Evolutionary conservation across 257 asterid species (phyloP).

Genomic region (Vinca minor): DNA sequence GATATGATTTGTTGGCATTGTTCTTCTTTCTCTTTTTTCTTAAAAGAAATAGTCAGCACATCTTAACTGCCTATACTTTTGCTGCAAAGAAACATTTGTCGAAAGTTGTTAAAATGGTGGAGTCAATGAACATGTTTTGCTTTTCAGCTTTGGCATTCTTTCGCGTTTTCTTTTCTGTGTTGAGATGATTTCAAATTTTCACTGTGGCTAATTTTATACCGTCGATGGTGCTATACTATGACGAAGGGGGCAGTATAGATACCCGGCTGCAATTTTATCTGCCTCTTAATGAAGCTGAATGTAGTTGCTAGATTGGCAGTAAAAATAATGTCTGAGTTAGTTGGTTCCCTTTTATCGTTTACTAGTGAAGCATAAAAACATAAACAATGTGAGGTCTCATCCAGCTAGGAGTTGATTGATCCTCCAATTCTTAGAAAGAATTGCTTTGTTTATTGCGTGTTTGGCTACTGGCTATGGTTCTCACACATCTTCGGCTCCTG

Average conservation of each 20-base stretch:
- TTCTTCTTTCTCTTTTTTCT: neutral
- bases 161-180: neutral
- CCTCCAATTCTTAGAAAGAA: neutral
- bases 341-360: neutral
- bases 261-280: neutral
- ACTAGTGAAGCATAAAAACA: no score
- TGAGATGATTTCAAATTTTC: neutral
- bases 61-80: no score
- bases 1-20: neutral
- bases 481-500: constrained; percentile 8
- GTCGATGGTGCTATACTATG: neutral
- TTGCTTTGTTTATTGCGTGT: neutral
- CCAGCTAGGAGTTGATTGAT: neutral
- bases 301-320: neutral
- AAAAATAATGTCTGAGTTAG: neutral
- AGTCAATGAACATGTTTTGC: neutral
- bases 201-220: neutral
- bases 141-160: no score
- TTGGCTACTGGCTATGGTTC: neutral
- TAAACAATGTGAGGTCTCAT: neutral
- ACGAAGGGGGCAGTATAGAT: neutral
- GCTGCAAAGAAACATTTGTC: neutral
- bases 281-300: neutral
- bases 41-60: neutral
- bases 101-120: neutral